Base-by-base conservation (phyloP, 768 basidiomycete genomes). In the Pleurotus platypus region DNA sequence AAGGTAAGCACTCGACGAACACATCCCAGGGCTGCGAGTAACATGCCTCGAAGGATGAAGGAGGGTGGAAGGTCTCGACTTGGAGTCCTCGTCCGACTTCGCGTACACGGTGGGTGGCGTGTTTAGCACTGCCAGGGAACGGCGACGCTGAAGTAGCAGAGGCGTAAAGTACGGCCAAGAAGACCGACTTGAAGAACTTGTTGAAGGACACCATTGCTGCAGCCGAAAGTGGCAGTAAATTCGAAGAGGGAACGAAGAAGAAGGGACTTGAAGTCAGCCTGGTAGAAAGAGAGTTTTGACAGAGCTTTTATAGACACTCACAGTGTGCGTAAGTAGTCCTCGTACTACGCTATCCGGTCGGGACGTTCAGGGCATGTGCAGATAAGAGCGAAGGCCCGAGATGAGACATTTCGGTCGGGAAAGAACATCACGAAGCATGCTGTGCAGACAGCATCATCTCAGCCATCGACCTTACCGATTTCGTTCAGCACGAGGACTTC, bases 11-110 rank as follows among this genome's bases (percentile, higher is more conserved):
- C 30, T 35, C 30, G 30, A 35, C 8, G 30, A 35, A 35, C 30
- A 11, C 8, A 11, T 35, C 30, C 30, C 8, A 35, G 8, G 30
- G 8, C 2, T 1, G 30, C 30, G 35, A 12, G n/a, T 42, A 13
- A 47, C 61, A 46, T 51, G 72, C 75, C 66, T 75, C 66, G 58
- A 66, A 75, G 8, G 67, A 69, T 30, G 72, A 73, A 13, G 58
- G 61, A 5, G 75, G 75, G 61, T 75, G 71, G 68, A 66, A 77
- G 9, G 64, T 61, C 55, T 72, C 70, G 27, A 77, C 50, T 60
- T 69, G 60, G 38, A 72, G 46, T 18, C 66, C 68, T 24, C 66
- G 66, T 16, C 64, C 65, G 40, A 76, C 58, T 45, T 62, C 56
- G 27, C 70, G 69, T 7, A 58, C 60, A 18, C 69, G 64, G 57